Percentiles rank a stretch among this genome's conserved stretches.
phyloP scores from a whole-genome alignment of 352 stramenopile species.

The Globisporangium polare region DNA sequence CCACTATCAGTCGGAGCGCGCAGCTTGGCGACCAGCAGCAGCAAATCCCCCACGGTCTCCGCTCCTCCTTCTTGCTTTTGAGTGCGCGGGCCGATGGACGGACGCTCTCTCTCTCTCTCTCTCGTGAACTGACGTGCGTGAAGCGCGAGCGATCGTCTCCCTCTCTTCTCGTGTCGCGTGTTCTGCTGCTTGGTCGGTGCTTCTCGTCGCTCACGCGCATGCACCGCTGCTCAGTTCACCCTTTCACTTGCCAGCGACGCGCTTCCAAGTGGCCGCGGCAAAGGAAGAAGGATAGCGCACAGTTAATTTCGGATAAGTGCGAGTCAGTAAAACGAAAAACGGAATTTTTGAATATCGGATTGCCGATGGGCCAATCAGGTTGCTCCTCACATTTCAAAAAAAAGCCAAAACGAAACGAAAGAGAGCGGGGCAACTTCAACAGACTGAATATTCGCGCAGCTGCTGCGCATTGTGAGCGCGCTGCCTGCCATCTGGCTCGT shows the following conservation, averaged over 20 bases:
- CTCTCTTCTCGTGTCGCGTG: neutral
- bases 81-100: neutral
- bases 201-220: neutral
- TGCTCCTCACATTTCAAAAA: too few relatives aligned
- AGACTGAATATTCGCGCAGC: conserved; percentile 6
- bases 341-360: neutral
- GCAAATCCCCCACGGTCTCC: neutral
- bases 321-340: neutral
- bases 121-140: neutral
- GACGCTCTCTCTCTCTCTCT: neutral
- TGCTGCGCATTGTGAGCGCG: neutral
- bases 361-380: too few relatives aligned
- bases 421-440: conserved; percentile 6
- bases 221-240: too few relatives aligned
- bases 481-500: neutral
- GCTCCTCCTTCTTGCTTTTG: neutral
- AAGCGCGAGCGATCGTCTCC: neutral
- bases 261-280: neutral
- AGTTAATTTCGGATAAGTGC: too few relatives aligned
- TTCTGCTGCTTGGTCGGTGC: neutral
- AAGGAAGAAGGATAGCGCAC: neutral
- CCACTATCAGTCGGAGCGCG: neutral
- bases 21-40: neutral
- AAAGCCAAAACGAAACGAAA: neutral
- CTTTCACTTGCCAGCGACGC: too few relatives aligned